Base-by-base conservation (phyloP, 371 early-diverging fungal species). In the Mortierella sp. region DNA sequence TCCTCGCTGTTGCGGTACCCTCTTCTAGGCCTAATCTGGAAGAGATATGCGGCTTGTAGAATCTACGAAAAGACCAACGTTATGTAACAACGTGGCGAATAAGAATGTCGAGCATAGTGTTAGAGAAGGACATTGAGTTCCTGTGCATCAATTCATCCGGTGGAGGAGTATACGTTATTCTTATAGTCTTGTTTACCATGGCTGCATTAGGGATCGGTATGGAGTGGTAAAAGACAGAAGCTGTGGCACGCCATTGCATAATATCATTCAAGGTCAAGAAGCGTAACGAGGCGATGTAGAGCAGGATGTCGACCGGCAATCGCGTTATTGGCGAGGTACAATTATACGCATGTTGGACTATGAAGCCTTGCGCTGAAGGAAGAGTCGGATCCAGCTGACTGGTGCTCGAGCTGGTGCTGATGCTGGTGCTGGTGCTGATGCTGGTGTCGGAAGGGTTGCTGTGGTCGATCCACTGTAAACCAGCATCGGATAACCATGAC, bases 191-290 rank as follows among this genome's bases (percentile, higher is more conserved):
- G n/a, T n/a, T 56, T 76, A 65, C 78, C 78, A 76, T 68, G 4
- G 58, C 56, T 6, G 70, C 78, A 43, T 57, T 58, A 0, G 78
- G 78, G 19, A 76, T 19, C 1, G 64, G 78, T 11, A 76, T 70
- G 2, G 70, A 64, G 44, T 69, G 57, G 31, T 76, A 70, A 32
- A 76, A 70, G 6, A 60, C 39, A 2, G 66, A 60, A 21, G 78
- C 78, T 2, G 78, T 64, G 17, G 78, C 52, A 26, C 78, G 78
- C 78, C 70, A 76, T 37, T 70, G 70, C 11, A 76, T 59, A 28
- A 76, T 62, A 28, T 76, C 78, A 31, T 70, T 69, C 23, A 69
- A 48, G 7, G 50, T 64, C 23, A 70, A 41, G 52, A 76, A 76
- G 9, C 78, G 70, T 4, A 53, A 47, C 1, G 78, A 76, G 15